Evolutionary conservation across 2,329 filamentous ascomycete genomes (phyloP).

Genomic region (Fulvia fulva): DNA sequence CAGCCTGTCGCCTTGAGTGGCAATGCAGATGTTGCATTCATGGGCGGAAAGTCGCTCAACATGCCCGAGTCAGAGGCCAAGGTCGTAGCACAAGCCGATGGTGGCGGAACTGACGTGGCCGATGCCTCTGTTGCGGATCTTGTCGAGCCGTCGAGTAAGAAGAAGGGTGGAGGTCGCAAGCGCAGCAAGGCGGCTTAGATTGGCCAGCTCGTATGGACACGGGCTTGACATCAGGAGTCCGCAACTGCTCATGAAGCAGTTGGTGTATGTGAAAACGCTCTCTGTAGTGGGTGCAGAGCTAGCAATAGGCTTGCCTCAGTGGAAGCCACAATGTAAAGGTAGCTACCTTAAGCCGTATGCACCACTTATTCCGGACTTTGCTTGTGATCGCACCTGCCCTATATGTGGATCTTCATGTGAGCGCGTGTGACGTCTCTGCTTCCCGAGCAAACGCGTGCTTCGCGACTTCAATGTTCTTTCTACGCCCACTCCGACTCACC

Average conservation of each 20-base stretch:
- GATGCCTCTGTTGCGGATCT: not conserved
- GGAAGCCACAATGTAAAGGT: too few relatives aligned
- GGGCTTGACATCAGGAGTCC: too few relatives aligned
- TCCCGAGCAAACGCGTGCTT: too few relatives aligned
- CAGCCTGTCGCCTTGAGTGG: not conserved
- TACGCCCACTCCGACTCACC: too few relatives aligned
- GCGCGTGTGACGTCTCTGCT: too few relatives aligned
- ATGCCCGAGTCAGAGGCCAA: not conserved
- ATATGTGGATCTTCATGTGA: not conserved
- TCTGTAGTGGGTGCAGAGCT: too few relatives aligned
- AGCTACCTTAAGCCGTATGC: too few relatives aligned
- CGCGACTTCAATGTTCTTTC: not conserved
- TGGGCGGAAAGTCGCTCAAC: not conserved
- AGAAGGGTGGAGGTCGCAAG: conserved; percentile 2
- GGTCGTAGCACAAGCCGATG: not conserved
- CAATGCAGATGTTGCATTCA: not conserved
- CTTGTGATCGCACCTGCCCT: not conserved
- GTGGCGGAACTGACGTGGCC: not conserved
- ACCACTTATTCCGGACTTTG: too few relatives aligned
- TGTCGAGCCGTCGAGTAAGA: not conserved
- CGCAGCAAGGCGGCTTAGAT: not conserved
- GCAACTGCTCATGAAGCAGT: not conserved
- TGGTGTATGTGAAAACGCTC: too few relatives aligned
- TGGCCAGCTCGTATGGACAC: too few relatives aligned
- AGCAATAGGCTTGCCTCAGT: too few relatives aligned